These are phyloP conservation scores for Gliomastix tumulicola DNA, from an alignment of 2,329 filamentous ascomycete genomes.

Conservation along the genomic window DNA sequence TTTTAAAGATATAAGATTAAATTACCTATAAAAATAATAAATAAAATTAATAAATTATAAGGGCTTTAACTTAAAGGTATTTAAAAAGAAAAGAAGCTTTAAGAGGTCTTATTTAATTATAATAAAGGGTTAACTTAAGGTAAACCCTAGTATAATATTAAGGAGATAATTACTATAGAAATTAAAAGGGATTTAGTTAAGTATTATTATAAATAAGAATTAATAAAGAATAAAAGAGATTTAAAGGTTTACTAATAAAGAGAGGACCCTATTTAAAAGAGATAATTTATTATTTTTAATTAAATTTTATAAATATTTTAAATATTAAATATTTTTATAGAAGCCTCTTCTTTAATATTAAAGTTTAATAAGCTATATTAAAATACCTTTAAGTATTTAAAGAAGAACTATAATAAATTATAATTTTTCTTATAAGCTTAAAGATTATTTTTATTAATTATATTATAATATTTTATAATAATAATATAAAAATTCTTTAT, in stretches of 20 bases:
- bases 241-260: not conserved
- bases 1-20: no score
- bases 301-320: not conserved
- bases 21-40: not conserved
- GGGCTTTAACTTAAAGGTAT: not conserved
- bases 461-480: not conserved
- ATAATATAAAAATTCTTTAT: not conserved
- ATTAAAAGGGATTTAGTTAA: no score
- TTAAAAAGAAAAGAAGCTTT: not conserved
- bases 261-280: no score
- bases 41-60: constrained; percentile 2
- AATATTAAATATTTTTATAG: not conserved
- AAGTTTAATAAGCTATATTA: not conserved
- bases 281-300: no score
- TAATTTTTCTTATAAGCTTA: no score
- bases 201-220: constrained; percentile 1
- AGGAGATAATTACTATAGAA: not conserved
- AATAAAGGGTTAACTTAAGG: no score
- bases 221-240: not conserved
- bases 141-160: not conserved
- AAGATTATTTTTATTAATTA: not conserved
- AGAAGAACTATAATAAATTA: not conserved
- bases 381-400: not conserved
- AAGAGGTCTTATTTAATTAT: constrained; percentile 1
- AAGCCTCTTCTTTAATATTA: not conserved